Conservation (phyloP, 768 basidiomycete species). For the Lenzites betulinus region DNA sequence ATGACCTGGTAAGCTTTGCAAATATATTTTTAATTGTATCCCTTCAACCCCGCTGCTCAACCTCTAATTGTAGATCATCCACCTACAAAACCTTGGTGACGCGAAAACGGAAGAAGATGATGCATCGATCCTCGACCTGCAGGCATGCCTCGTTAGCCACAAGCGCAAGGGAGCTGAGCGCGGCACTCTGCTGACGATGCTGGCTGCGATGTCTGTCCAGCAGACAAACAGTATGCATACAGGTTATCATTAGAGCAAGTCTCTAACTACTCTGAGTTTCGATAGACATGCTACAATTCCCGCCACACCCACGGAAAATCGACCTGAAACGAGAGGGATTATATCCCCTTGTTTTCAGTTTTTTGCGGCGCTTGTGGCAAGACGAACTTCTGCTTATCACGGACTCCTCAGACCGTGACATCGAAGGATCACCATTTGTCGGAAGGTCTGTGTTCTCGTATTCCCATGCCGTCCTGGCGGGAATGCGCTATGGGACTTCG, state of each 20-base stretch:
- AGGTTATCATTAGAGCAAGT: background rate
- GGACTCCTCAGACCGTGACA: background rate
- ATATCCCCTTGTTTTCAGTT: background rate
- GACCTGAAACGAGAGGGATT: background rate
- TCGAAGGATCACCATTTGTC: background rate
- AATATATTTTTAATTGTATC: background rate
- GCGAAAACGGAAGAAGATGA: background rate
- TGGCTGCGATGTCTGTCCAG: background rate
- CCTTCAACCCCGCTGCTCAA: no score
- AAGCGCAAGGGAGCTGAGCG: background rate
- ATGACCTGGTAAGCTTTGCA: background rate
- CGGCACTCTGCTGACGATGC: background rate
- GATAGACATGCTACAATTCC: no score
- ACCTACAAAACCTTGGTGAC: background rate
- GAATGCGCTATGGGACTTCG: background rate
- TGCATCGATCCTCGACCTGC: background rate
- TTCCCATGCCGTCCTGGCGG: background rate
- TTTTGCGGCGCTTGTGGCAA: background rate
- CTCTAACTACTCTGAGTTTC: background rate
- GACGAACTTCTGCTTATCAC: background rate
- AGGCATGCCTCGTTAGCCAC: background rate
- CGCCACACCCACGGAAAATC: background rate
- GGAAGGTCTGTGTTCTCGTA: background rate
- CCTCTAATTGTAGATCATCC: background rate
- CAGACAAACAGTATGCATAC: background rate